Conservation (phyloP, 1,139 yeast genomes). For the Nadsonia commutata region DNA sequence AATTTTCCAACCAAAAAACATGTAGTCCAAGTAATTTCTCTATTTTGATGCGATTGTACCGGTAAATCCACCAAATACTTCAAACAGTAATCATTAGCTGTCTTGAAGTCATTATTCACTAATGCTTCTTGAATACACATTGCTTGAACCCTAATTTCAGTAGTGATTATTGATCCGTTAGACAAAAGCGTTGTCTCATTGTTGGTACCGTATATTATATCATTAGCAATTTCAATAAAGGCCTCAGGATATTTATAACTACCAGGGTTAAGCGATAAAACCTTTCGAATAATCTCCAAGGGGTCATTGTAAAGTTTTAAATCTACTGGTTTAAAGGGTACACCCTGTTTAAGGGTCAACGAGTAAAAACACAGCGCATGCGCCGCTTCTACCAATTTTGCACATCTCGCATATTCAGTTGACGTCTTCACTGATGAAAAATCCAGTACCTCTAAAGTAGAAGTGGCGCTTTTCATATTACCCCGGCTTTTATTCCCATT, state of each 20-base stretch:
- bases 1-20: conserved; percentile 46
- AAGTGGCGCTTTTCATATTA: conserved; percentile 18
- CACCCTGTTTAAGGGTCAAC: conserved; percentile 17
- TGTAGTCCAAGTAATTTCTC: conserved; percentile 39
- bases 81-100: conserved; percentile 33
- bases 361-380: conserved; percentile 18
- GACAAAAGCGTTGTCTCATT: conserved; percentile 8
- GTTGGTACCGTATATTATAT: conserved; percentile 12
- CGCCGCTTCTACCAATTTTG: conserved; percentile 16
- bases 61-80: conserved; percentile 8
- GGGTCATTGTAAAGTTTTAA: conserved; percentile 15
- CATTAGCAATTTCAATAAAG: conserved; percentile 15
- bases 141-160: conserved; percentile 29
- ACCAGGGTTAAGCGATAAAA: conserved; percentile 19
- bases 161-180: conserved; percentile 9
- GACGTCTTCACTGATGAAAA: conserved; percentile 4
- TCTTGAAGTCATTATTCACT: conserved; percentile 35
- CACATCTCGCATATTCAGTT: conserved; percentile 11
- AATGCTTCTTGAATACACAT: conserved; percentile 44
- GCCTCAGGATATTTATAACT: conserved; percentile 18
- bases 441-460: conserved; percentile 13
- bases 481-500: conserved; percentile 20
- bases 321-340: conserved; percentile 17
- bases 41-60: conserved; percentile 12
- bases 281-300: conserved; percentile 16